Evolutionary conservation across 2,329 filamentous ascomycete genomes (phyloP).

Genomic region (Sarocladiaceae sp.): DNA sequence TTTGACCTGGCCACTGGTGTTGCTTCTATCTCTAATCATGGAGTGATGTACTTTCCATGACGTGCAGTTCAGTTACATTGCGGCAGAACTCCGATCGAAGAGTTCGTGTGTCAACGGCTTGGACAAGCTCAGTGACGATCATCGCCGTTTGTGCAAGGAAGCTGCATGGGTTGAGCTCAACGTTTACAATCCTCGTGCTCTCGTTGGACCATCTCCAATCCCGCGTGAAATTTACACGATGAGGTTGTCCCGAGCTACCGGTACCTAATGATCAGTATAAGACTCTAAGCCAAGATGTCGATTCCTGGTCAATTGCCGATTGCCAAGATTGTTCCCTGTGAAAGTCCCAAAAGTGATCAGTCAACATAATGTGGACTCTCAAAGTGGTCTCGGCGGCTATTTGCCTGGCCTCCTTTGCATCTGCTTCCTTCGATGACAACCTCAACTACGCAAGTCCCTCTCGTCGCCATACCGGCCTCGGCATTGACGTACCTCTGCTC

Average conservation of each 20-base stretch:
- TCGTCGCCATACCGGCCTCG: slow-evolving; percentile 56
- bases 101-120: neutral
- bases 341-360: neutral
- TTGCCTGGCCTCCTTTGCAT: neutral
- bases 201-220: neutral
- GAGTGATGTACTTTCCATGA: neutral
- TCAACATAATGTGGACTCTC: neutral
- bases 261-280: too few species aligned
- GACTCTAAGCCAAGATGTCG: neutral
- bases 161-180: neutral
- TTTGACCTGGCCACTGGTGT: neutral
- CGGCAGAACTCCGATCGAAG: neutral
- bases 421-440: slow-evolving; percentile 36
- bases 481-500: slow-evolving; percentile 60
- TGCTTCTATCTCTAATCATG: neutral
- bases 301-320: neutral
- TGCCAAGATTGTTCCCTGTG: neutral
- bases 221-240: neutral
- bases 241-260: too few species aligned
- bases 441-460: slow-evolving; percentile 67
- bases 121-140: neutral
- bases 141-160: neutral
- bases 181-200: neutral
- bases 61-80: neutral
- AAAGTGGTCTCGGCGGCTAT: neutral